Conservation (phyloP, 2,329 filamentous ascomycete species). For the Beauveria medogensis region DNA sequence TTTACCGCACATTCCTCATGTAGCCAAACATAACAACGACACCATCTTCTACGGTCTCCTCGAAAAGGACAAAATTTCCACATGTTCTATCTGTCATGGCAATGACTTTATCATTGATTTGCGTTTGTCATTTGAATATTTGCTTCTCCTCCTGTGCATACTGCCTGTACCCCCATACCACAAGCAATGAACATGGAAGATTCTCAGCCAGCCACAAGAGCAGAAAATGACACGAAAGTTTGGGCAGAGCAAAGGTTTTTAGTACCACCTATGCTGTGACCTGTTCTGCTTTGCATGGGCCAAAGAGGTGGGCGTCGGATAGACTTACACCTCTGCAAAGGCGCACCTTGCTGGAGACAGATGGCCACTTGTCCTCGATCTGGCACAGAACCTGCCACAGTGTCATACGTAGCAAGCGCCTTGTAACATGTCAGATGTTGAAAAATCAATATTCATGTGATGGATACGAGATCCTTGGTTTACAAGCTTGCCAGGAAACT, state of each 20-base stretch:
- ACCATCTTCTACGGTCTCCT: background rate
- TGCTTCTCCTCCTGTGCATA: background rate
- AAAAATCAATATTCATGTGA: background rate
- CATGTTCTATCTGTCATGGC: background rate
- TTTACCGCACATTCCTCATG: background rate
- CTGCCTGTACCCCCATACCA: background rate
- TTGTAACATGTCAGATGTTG: conserved; percentile 2
- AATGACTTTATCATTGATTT: background rate
- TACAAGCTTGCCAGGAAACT: background rate
- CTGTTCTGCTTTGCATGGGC: background rate
- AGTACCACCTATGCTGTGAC: background rate
- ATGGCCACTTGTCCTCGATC: background rate
- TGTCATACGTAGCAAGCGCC: background rate
- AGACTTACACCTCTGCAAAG: background rate
- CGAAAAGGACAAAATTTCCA: no score
- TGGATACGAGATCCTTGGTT: background rate
- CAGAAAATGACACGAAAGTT: background rate
- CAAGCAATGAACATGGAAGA: background rate
- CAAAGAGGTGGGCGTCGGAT: background rate
- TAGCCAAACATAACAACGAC: background rate
- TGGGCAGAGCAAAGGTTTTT: background rate
- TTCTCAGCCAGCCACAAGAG: background rate
- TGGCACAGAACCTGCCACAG: background rate
- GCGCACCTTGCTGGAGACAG: background rate
- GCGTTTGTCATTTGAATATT: no score